Conservation (phyloP, 2,329 filamentous ascomycete species). For the Monosporascus sp. region DNA sequence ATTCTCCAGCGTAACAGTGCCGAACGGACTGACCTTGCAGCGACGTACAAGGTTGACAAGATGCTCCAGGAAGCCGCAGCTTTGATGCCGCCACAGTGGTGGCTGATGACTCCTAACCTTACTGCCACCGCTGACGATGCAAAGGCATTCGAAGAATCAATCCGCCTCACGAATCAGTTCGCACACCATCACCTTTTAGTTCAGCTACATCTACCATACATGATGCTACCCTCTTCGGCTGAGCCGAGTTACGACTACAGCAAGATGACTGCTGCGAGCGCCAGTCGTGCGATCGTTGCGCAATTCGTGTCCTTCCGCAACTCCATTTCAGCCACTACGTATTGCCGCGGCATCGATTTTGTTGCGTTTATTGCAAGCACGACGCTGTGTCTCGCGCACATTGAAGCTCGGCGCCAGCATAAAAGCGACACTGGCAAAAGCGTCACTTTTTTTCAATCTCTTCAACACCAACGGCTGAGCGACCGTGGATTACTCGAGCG, state of each 20-base stretch:
- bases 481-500: constrained; percentile 38
- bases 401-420: constrained; percentile 24
- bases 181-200: constrained; percentile 36
- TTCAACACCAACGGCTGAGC: constrained; percentile 35
- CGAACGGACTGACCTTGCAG: constrained; percentile 18
- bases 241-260: constrained; percentile 30
- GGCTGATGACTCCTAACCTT: constrained; percentile 25
- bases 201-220: constrained; percentile 41
- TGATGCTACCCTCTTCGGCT: constrained; percentile 26
- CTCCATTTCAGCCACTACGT: constrained; percentile 22
- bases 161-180: constrained; percentile 37
- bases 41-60: constrained; percentile 31
- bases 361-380: constrained; percentile 34
- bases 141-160: constrained; percentile 23
- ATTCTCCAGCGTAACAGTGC: constrained; percentile 33
- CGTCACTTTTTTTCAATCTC: constrained; percentile 19
- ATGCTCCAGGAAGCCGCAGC: constrained; percentile 31
- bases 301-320: constrained; percentile 33
- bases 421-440: constrained; percentile 1
- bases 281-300: constrained; percentile 36
- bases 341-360: constrained; percentile 38
- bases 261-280: constrained; percentile 33
- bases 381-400: constrained; percentile 36
- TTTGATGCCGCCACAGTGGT: constrained; percentile 38
- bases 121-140: constrained; percentile 6